Conservation (phyloP, 2,329 filamentous ascomycete species). For the Fusarium sp. region DNA sequence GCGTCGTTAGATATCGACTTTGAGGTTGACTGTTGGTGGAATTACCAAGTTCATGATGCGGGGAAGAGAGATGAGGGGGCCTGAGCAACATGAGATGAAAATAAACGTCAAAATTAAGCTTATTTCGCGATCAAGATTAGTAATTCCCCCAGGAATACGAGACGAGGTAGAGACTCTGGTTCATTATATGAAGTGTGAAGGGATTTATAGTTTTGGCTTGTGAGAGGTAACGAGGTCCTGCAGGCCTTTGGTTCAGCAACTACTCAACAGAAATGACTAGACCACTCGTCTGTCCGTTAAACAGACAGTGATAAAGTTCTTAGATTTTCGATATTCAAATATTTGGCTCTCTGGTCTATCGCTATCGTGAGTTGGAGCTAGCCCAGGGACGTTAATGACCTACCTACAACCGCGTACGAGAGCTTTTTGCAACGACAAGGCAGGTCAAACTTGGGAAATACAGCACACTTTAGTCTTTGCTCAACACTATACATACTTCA, state of each 20-base stretch:
- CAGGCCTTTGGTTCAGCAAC: not conserved
- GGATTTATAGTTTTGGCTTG: not conserved
- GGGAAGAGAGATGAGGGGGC: conserved; percentile 6
- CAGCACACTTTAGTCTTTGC: not conserved
- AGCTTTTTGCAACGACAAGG: not conserved
- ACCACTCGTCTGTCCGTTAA: not conserved
- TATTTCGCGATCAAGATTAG: not conserved
- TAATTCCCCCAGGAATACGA: not conserved
- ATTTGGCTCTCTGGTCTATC: not conserved
- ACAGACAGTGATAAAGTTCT: not conserved
- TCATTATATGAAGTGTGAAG: not conserved
- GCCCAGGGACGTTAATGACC: not conserved
- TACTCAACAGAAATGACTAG: not conserved
- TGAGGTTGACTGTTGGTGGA: not conserved
- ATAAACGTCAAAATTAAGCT: not conserved
- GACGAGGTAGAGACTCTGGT: not conserved
- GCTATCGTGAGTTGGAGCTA: not conserved
- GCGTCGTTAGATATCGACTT: not conserved
- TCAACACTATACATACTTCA: not conserved
- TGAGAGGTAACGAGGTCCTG: not conserved
- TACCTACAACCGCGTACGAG: not conserved
- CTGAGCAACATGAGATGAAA: not conserved
- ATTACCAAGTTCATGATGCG: conserved; percentile 23
- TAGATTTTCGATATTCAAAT: not conserved
- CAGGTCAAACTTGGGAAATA: not conserved